Percentiles rank a stretch among this genome's conserved stretches.
Conservation (phyloP, 2,329 filamentous ascomycete species). For the Aspergillus sp. region DNA sequence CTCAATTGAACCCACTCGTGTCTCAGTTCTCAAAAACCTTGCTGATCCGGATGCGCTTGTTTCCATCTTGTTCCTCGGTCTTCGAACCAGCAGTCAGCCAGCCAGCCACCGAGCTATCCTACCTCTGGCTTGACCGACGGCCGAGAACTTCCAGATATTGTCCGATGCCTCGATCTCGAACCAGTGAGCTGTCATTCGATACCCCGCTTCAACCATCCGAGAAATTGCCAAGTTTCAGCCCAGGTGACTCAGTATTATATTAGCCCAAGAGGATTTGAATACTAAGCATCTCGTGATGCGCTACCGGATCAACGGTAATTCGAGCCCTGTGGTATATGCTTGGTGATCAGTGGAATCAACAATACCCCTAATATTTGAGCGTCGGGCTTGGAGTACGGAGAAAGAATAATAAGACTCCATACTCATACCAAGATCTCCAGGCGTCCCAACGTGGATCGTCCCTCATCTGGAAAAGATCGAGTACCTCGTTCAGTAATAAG, state of each 20-base stretch:
- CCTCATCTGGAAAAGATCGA: neutral
- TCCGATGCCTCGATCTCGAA: neutral
- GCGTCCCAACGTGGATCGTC: neutral
- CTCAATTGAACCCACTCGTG: neutral
- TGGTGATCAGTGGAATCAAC: neutral
- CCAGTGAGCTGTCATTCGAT: neutral
- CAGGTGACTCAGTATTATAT: slow-evolving; percentile 1
- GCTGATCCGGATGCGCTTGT: neutral
- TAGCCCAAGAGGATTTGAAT: neutral
- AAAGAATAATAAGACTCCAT: neutral
- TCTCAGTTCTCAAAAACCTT: slow-evolving; percentile 1
- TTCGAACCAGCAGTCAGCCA: neutral
- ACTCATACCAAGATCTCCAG: neutral
- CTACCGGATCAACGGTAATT: neutral
- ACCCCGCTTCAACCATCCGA: neutral
- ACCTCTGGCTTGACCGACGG: neutral
- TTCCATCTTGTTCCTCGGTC: neutral
- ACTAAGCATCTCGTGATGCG: neutral
- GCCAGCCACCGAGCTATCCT: neutral
- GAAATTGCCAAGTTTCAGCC: neutral
- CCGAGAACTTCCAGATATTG: neutral
- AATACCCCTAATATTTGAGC: neutral
- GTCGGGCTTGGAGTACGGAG: neutral
- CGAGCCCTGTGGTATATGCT: neutral
- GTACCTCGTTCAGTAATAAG: neutral